A percentile compares a stretch with the other conserved stretches of the same genome.
Evolutionary conservation across 2,329 filamentous ascomycete genomes (phyloP).

Genomic region (Trichoderma sp.): DNA sequence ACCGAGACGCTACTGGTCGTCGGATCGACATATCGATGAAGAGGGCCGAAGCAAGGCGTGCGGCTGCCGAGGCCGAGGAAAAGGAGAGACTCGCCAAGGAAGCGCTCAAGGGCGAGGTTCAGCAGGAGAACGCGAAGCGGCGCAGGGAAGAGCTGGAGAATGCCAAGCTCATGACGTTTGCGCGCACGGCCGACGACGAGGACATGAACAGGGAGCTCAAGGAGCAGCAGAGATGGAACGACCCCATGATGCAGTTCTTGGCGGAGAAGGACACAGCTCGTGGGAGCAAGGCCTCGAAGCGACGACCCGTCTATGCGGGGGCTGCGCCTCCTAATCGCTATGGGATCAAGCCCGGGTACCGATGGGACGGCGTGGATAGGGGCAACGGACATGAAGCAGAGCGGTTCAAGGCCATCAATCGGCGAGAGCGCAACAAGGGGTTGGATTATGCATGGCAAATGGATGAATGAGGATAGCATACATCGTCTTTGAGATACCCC

Average conservation of each 20-base stretch:
- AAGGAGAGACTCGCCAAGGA: conserved; percentile 68
- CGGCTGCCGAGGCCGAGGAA: conserved; percentile 67
- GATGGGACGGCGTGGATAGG: conserved; percentile 96
- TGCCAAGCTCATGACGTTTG: conserved; percentile 79
- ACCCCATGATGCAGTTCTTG: conserved; percentile 85
- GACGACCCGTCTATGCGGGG: conserved; percentile 74
- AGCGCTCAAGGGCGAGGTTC: conserved; percentile 81
- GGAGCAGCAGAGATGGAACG: conserved; percentile 81
- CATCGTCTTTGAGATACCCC: conserved; percentile 23
- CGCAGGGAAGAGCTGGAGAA: conserved; percentile 72
- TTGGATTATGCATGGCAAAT: conserved; percentile 95
- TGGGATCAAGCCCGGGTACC: conserved; percentile 85
- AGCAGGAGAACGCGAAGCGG: conserved; percentile 67
- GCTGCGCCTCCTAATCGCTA: conserved; percentile 88
- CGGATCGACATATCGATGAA: conserved; percentile 92
- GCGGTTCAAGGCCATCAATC: conserved; percentile 86
- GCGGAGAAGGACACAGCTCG: conserved; percentile 44
- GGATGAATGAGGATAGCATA: conserved; percentile 67
- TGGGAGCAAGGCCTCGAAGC: conserved; percentile 42
- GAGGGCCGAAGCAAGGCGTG: conserved; percentile 77
- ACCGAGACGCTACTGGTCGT: conserved; percentile 92
- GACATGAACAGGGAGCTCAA: conserved; percentile 84
- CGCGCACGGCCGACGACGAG: conserved; percentile 79
- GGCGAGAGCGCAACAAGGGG: conserved; percentile 72
- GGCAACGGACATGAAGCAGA: conserved; percentile 92